Evolutionary conservation across 2,329 filamentous ascomycete genomes (phyloP).

Genomic region (Chlorencoelia australis): DNA sequence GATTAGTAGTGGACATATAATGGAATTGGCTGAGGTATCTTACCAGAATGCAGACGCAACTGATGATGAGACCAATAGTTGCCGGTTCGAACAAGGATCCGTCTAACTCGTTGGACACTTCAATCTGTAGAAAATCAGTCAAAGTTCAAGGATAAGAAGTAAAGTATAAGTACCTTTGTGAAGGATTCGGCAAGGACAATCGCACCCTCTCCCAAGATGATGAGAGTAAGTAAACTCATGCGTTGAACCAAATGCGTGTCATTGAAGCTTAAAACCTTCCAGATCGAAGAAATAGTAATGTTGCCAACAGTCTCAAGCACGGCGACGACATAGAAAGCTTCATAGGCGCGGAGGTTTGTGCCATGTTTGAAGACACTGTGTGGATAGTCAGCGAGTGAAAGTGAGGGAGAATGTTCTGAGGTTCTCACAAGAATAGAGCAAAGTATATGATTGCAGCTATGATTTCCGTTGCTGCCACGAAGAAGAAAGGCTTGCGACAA

Average conservation of each 20-base stretch:
- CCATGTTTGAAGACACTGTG: too few relatives aligned
- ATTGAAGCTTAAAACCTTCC: constrained; percentile 38
- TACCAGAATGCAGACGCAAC: too few relatives aligned
- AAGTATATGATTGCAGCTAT: constrained; percentile 18
- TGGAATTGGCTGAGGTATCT: too few relatives aligned
- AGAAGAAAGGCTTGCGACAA: constrained; percentile 10
- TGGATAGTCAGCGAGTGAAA: too few relatives aligned
- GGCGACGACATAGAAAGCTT: constrained; percentile 17
- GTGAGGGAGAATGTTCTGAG: too few relatives aligned
- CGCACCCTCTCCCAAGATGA: constrained; percentile 32
- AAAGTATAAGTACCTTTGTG: constrained; percentile 10
- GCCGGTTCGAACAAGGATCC: too few relatives aligned
- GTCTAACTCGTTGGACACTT: background rate
- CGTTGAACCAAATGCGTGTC: constrained; percentile 47
- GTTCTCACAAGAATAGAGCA: constrained; percentile 12
- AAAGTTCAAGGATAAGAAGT: background rate
- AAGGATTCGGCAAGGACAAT: constrained; percentile 20
- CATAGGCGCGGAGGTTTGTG: too few relatives aligned
- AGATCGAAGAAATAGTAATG: constrained; percentile 14
- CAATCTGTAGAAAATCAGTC: background rate
- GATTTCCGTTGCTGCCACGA: constrained; percentile 10
- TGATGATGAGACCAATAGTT: too few relatives aligned
- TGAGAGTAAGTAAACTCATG: constrained; percentile 47
- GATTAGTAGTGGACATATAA: background rate
- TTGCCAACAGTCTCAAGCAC: constrained; percentile 16